Evolutionary conservation across 352 stramenopile genomes (phyloP).

Genomic region (Peronosclerospora sorghi): DNA sequence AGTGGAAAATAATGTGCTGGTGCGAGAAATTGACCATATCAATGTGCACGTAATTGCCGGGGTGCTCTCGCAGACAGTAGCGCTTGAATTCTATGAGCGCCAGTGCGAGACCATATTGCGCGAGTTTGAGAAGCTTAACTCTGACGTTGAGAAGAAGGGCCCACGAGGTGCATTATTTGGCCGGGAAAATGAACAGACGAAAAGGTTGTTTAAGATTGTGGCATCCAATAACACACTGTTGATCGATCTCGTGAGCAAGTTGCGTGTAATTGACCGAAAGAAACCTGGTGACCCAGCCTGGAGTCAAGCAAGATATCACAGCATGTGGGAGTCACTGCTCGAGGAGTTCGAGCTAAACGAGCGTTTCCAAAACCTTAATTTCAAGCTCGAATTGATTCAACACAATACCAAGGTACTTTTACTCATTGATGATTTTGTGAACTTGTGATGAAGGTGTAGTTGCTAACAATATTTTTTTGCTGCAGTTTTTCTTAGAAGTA

Average conservation of each 20-base stretch:
- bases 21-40: constrained; percentile 74
- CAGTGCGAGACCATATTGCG: constrained; percentile 91
- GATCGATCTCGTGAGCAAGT: constrained; percentile 93
- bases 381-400: constrained; percentile 95
- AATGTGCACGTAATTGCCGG: constrained; percentile 90
- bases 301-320: constrained; percentile 92
- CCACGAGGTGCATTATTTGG: constrained; percentile 61
- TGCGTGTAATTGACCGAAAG: constrained; percentile 93
- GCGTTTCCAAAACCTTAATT: constrained; percentile 94
- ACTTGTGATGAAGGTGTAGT: background rate
- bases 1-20: constrained; percentile 75
- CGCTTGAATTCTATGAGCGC: constrained; percentile 93
- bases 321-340: constrained; percentile 79
- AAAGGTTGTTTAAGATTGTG: constrained; percentile 85
- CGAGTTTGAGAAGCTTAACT: constrained; percentile 92
- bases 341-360: constrained; percentile 92
- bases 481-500: constrained; percentile 95
- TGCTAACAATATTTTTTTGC: constrained; percentile 1
- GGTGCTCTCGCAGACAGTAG: constrained; percentile 92
- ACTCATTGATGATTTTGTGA: background rate
- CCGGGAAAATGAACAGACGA: constrained; percentile 65
- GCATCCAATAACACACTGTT: constrained; percentile 94
- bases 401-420: constrained; percentile 91
- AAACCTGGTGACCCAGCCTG: constrained; percentile 87
- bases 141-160: constrained; percentile 64